Evolutionary conservation across 306 rosid species (phyloP), one percentile per base, ranked within the genome.

Genomic region (Leucaena leucocephala): DNA sequence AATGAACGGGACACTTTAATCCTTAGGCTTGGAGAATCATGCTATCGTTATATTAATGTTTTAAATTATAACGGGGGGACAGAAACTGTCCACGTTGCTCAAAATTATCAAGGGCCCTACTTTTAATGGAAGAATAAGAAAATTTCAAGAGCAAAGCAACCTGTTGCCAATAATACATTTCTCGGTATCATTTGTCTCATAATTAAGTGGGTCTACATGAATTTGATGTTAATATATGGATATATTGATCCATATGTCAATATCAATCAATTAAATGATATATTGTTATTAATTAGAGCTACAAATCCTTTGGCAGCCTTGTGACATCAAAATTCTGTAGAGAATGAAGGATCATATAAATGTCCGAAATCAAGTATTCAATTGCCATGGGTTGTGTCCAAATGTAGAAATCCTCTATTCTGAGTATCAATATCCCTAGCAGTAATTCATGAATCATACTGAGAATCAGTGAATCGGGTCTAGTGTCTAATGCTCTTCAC

Each of bases 1-100:
- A 61, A 61, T 61, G 67, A 61, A 61, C 42, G 3, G 9, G 68
- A 35, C 44, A 63, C 68, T 63, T 63, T 35, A 63, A 36, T 63
- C 44, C 21, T 34, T 16, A 36, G 44, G 40, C 68, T 35, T 61
- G 42, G 1, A 61, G 40, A 33, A 61, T 35, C 69, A 36, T 64
- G 69, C 7, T 38, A 64, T 64, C 69, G 5, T 15, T 36, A 36
- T 64, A 16, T 15, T 3, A 16, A 35, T 64, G 43, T 15, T 16
- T 13, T 33, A 61, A 33, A 61, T 61, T 33, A 61, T 5, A 34
- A 33, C 38, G 21, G n/a, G 17, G 27, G 67, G 45, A 36, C 43
- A 16, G 13, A 64, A 64, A 7, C 45, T 38, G 22, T 16, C 22
- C 70, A 64, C 27, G 70, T 64, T 36, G 70, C 70, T 64, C 40